phyloP scores from a whole-genome alignment of 1,284 basidiomycete species.

The Coniferiporia weirii region DNA sequence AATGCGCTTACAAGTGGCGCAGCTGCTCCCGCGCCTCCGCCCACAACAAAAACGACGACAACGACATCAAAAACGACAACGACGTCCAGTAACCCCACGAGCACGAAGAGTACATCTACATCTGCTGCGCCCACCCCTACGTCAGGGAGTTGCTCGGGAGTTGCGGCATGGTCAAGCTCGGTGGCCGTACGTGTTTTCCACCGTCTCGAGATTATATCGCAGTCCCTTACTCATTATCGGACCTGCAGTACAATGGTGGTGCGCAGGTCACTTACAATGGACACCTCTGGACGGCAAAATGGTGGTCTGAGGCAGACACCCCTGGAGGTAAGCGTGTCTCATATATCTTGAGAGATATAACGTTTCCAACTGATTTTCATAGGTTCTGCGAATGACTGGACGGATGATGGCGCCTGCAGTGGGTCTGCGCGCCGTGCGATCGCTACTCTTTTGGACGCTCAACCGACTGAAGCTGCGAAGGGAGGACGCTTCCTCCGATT shows the following conservation, averaged over 20 bases:
- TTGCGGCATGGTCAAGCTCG: constrained; percentile 40
- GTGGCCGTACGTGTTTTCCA: constrained; percentile 36
- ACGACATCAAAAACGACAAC: constrained; percentile 12
- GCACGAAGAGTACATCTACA: constrained; percentile 24
- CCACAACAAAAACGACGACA: constrained; percentile 26
- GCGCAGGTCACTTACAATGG: constrained; percentile 23
- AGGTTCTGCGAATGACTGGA: constrained; percentile 2
- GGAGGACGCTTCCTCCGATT: no score
- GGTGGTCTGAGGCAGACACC: constrained; percentile 55
- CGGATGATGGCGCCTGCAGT: constrained; percentile 2
- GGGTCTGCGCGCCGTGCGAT: not conserved
- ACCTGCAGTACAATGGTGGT: constrained; percentile 12
- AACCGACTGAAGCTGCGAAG: no score
- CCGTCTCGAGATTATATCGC: not conserved
- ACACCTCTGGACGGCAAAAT: constrained; percentile 47
- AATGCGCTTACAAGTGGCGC: constrained; percentile 36
- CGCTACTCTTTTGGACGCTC: no score
- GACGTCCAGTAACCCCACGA: constrained; percentile 8
- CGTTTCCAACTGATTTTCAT: not conserved
- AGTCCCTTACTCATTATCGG: not conserved
- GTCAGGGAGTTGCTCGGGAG: constrained; percentile 40
- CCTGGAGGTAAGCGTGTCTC: constrained; percentile 36
- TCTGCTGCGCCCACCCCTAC: constrained; percentile 27
- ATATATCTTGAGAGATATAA: not conserved
- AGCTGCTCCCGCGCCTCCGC: constrained; percentile 18